Base-by-base conservation (phyloP, 164 flowering plant genomes). In the Cinnamomum micranthum region DNA sequence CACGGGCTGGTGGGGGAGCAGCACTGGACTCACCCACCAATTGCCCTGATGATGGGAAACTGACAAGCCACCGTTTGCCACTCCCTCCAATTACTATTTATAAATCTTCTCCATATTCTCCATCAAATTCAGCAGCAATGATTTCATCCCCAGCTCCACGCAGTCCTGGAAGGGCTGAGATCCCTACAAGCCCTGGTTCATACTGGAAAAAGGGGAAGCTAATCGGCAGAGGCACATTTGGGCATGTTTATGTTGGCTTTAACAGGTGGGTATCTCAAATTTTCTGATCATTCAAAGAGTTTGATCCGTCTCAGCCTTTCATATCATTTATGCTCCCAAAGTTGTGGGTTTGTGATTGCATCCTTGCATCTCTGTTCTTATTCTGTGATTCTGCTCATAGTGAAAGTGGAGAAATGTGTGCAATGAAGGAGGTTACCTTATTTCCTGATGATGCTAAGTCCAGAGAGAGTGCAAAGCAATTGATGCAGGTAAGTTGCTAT, bases 381-480 rank as follows among this genome's bases (percentile, higher is more conserved):
- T 76, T n/a, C 25, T 68, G 28, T 66, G 73, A 55, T 67, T 65
- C 50, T 69, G 73, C 47, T 71, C 73, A 25, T 75, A 94, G 98
- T 84, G 98, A 88, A 78, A 94, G 91, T 78, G 98, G 98, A 14
- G 98, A 92, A 77, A 94, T 94, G 98, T 92, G 98, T 87, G 97
- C 98, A 55, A 94, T 94, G 97, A 94, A 94, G 85, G 98, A 94
- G 84, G 98, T 94, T 71, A 89, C 92, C 7, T 79, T 94, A 77
- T 89, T 92, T 79, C 85, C 95, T 68, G 98, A 94, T 89, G 97
- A 92, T 85, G 88, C 97, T 17, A 94, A 94, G 84, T 94, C 98
- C 58, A 94, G 85, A 80, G 98, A 94, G 87, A 88, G 98, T 87
- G 95, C 95, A 68, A 90, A 92, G 87, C 98, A 94, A 82, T 80